These are phyloP conservation scores for Pavlovales sp. DNA, from an alignment of 208 protist species.

Conservation along the genomic window DNA sequence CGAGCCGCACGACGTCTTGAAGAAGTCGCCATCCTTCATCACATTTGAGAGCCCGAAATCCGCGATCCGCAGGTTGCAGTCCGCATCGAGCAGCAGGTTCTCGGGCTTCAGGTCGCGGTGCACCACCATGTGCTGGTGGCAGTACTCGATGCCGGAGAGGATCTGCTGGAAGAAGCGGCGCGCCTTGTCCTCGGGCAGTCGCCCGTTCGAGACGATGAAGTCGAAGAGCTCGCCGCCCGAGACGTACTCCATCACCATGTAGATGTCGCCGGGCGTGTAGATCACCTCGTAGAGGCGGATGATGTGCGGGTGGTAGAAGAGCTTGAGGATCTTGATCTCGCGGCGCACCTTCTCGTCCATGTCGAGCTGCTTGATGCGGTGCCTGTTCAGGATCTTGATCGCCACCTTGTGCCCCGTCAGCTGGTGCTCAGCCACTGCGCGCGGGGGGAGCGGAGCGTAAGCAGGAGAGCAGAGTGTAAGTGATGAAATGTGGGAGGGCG, in stretches of 20 bases:
- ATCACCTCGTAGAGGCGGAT: conserved; percentile 94
- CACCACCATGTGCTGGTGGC: conserved; percentile 81
- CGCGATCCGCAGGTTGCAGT: conserved; percentile 77
- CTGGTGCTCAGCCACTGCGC: conserved; percentile 84
- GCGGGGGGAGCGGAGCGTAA: conserved; percentile 9
- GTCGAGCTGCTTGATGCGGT: conserved; percentile 85
- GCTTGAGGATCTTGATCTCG: conserved; percentile 96
- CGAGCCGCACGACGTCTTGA: conserved; percentile 77
- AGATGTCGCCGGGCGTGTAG: conserved; percentile 93
- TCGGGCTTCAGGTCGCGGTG: conserved; percentile 64
- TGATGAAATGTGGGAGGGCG: background rate
- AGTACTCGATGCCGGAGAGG: conserved; percentile 92
- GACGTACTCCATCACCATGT: conserved; percentile 98
- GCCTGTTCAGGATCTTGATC: conserved; percentile 98
- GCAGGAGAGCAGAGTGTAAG: background rate
- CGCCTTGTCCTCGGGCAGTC: conserved; percentile 62
- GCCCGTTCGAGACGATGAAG: conserved; percentile 94
- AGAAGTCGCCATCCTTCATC: conserved; percentile 72
- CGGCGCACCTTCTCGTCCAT: conserved; percentile 77
- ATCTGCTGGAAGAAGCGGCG: conserved; percentile 93
- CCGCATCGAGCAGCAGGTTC: conserved; percentile 72
- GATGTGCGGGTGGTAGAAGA: conserved; percentile 98
- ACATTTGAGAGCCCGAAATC: conserved; percentile 83
- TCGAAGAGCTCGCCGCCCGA: conserved; percentile 97
- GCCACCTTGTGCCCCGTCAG: conserved; percentile 90